Evolutionary conservation across 1,284 basidiomycete genomes (phyloP).

Genomic region (Fomitopsis pinicola): DNA sequence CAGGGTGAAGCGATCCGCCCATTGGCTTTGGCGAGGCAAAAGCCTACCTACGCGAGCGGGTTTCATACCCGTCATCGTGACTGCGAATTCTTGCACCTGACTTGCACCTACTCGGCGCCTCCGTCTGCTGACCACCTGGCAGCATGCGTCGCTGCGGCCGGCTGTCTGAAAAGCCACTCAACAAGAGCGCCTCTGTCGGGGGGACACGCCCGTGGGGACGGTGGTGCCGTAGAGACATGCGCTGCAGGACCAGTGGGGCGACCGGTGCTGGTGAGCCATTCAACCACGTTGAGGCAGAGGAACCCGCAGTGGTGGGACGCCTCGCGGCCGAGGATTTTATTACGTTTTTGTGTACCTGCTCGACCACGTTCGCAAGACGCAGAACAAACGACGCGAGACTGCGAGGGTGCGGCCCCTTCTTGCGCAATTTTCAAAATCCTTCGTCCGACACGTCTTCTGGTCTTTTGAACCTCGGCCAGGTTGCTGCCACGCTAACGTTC

Average conservation of each 20-base stretch:
- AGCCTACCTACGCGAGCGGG: not conserved
- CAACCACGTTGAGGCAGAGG: not conserved
- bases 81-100: not conserved
- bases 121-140: not conserved
- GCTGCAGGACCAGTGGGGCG: not conserved
- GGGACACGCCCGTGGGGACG: not conserved
- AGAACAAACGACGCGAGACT: not conserved
- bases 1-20: not conserved
- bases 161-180: not conserved
- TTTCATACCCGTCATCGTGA: not conserved
- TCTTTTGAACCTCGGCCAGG: too few species aligned
- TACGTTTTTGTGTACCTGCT: not conserved
- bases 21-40: not conserved
- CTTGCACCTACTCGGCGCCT: not conserved
- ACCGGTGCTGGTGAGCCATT: too few species aligned
- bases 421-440: not conserved
- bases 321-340: not conserved
- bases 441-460: not conserved
- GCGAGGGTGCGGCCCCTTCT: not conserved
- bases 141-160: not conserved
- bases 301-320: not conserved
- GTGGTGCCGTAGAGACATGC: not conserved
- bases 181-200: not conserved
- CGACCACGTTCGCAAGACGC: not conserved
- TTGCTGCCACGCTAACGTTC: too few species aligned